Conservation (phyloP, 2,329 filamentous ascomycete species). For the Colletotrichum lentis region DNA sequence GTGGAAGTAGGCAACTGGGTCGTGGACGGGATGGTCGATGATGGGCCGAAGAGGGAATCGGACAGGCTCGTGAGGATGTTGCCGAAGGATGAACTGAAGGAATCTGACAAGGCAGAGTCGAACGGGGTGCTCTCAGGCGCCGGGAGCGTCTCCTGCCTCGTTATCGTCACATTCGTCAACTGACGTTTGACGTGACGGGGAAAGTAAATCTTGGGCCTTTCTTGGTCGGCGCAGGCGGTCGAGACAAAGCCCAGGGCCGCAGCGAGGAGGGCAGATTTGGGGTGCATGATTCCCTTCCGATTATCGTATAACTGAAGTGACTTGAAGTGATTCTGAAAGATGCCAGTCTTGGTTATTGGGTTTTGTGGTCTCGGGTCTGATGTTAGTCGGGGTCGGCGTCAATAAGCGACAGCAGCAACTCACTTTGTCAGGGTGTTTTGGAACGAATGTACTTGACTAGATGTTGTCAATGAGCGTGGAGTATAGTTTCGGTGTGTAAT, state of each 20-base stretch:
- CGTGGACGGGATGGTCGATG: slow-evolving; percentile 3
- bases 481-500: slow-evolving; percentile 39
- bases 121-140: slow-evolving; percentile 41
- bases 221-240: slow-evolving; percentile 54
- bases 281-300: slow-evolving; percentile 56
- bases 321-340: slow-evolving; percentile 36
- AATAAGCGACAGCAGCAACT: slow-evolving; percentile 35
- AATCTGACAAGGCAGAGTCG: slow-evolving; percentile 8
- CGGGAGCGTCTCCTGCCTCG: slow-evolving; percentile 43
- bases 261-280: slow-evolving; percentile 56
- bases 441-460: slow-evolving; percentile 69
- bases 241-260: slow-evolving; percentile 60
- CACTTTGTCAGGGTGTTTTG: slow-evolving; percentile 55
- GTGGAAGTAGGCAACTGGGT: slow-evolving; percentile 18
- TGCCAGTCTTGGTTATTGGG: slow-evolving; percentile 22
- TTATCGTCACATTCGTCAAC: slow-evolving; percentile 55
- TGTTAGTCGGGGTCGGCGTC: slow-evolving; percentile 27
- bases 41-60: slow-evolving; percentile 38
- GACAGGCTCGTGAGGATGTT: slow-evolving; percentile 36
- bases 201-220: slow-evolving; percentile 64
- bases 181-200: slow-evolving; percentile 65
- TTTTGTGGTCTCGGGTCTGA: not conserved
- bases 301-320: slow-evolving; percentile 8
- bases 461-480: slow-evolving; percentile 60
- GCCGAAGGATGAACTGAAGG: slow-evolving; percentile 14